Evolutionary conservation across 805 yeast genomes (phyloP).

Genomic region (Saccharomyces paradoxus): DNA sequence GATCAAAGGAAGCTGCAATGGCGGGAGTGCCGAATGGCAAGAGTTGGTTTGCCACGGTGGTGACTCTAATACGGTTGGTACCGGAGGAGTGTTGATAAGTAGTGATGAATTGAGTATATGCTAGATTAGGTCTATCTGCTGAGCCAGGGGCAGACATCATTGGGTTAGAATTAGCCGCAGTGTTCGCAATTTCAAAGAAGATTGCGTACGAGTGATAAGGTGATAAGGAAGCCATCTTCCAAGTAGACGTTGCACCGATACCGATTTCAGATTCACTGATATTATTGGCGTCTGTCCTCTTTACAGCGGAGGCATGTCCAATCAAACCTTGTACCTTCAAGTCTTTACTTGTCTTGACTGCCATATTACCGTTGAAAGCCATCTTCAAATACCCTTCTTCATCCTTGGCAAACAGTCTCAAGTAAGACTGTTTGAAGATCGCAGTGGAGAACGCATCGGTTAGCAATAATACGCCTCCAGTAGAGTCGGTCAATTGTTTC

Average conservation of each 20-base stretch:
- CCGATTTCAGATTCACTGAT: constrained; percentile 93
- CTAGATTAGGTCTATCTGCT: constrained; percentile 27
- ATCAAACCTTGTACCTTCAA: constrained; percentile 86
- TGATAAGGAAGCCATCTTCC: constrained; percentile 76
- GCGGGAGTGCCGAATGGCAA: constrained; percentile 49
- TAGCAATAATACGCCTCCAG: constrained; percentile 84
- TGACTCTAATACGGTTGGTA: constrained; percentile 77
- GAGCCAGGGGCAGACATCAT: constrained; percentile 9
- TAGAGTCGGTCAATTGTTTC: constrained; percentile 74
- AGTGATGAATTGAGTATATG: constrained; percentile 76
- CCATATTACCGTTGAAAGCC: constrained; percentile 86
- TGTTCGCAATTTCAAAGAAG: constrained; percentile 70
- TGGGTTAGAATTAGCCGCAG: constrained; percentile 16
- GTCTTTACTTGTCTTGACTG: constrained; percentile 79
- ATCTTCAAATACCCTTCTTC: constrained; percentile 76
- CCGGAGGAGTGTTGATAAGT: constrained; percentile 95
- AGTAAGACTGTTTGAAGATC: constrained; percentile 84
- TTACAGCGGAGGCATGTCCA: constrained; percentile 80
- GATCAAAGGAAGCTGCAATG: constrained; percentile 72
- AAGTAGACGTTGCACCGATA: constrained; percentile 82
- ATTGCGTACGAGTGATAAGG: constrained; percentile 86
- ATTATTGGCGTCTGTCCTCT: constrained; percentile 53
- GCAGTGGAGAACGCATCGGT: constrained; percentile 93
- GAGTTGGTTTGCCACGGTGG: constrained; percentile 59
- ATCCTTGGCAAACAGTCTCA: constrained; percentile 81